These are phyloP conservation scores for Lentinus tigrinus DNA, from an alignment of 768 basidiomycete genomes.

Conservation along the genomic window DNA sequence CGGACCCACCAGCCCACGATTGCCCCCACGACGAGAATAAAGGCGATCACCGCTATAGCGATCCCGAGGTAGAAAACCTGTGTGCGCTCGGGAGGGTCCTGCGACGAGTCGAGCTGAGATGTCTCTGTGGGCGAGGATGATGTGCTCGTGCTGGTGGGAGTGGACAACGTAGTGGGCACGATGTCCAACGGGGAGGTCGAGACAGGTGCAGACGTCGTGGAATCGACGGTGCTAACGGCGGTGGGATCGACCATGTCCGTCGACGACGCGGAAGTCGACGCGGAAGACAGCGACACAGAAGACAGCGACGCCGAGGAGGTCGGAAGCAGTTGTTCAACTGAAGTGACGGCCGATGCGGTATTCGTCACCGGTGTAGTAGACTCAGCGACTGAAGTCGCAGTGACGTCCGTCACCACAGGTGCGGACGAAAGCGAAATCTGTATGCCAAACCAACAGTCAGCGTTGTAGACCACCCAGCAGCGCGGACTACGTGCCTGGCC, in stretches of 20 bases:
- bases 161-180: background rate
- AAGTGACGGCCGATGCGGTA: too few relatives aligned
- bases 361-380: too few relatives aligned
- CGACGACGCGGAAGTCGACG: background rate
- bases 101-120: too few relatives aligned
- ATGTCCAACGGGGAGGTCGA: background rate
- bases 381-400: too few relatives aligned
- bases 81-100: background rate
- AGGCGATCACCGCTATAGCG: constrained; percentile 16
- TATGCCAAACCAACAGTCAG: too few relatives aligned
- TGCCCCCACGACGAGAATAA: constrained; percentile 13
- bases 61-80: constrained; percentile 24
- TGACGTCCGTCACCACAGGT: too few relatives aligned
- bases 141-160: background rate
- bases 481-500: too few relatives aligned
- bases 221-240: too few relatives aligned
- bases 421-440: too few relatives aligned
- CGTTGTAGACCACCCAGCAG: too few relatives aligned
- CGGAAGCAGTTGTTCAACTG: too few relatives aligned
- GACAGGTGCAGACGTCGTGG: background rate
- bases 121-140: constrained; percentile 1
- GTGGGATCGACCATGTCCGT: background rate
- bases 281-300: background rate
- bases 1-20: constrained; percentile 27
- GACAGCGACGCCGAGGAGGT: background rate